Evolutionary conservation across 2,329 filamentous ascomycete species (phyloP).

Genomic region (Penicillium brevicompactum): DNA sequence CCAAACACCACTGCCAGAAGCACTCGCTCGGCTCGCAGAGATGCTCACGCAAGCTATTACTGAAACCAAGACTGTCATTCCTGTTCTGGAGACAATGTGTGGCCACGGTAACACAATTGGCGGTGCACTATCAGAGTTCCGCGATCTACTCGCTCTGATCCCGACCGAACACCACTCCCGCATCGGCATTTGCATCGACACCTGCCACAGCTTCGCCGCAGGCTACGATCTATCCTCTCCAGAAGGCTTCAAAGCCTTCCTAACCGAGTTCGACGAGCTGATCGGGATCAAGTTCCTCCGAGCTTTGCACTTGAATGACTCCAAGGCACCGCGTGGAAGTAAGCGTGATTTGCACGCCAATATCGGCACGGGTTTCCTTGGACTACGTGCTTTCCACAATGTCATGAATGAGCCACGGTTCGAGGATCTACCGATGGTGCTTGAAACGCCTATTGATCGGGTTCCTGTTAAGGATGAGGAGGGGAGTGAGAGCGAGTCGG

Average conservation of each 20-base stretch:
- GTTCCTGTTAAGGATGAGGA: conserved; percentile 43
- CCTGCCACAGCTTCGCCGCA: conserved; percentile 92
- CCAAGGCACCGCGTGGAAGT: conserved; percentile 82
- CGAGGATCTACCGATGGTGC: conserved; percentile 80
- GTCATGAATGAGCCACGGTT: conserved; percentile 82
- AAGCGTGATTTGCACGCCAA: conserved; percentile 91
- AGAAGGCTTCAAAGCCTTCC: conserved; percentile 70
- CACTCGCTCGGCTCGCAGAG: conserved; percentile 75
- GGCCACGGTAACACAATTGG: conserved; percentile 86
- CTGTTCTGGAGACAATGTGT: conserved; percentile 94
- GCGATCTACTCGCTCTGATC: conserved; percentile 78
- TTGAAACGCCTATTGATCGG: conserved; percentile 93
- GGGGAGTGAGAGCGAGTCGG: conserved; percentile 17
- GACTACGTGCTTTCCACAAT: conserved; percentile 85
- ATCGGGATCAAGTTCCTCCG: conserved; percentile 79
- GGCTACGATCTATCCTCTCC: conserved; percentile 86
- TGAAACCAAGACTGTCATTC: conserved; percentile 74
- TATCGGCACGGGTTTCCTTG: conserved; percentile 92
- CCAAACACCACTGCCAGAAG: conserved; percentile 65
- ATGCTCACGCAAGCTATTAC: conserved; percentile 81
- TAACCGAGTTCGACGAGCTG: conserved; percentile 73
- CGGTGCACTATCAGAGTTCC: conserved; percentile 79
- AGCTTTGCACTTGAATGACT: conserved; percentile 92
- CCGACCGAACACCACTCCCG: conserved; percentile 72
- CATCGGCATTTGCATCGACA: conserved; percentile 94